These are phyloP conservation scores for Cucumis sativus DNA, from an alignment of 306 rosid species.

Conservation along the genomic window Cucumber_9930_V3 NC_026661.2:22354001-22354500, in stretches of 20 bases:
- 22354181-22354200: conserved; percentile 50
- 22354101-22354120: conserved; percentile 76
- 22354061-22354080: conserved; percentile 70
- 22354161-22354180: conserved; percentile 87
- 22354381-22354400: neutral
- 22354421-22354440: neutral
- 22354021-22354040: conserved; percentile 80
- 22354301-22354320: conserved; percentile 37
- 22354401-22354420: neutral
- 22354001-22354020: conserved; percentile 68
- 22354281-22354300: conserved; percentile 80
- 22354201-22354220: conserved; percentile 36
- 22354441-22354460: neutral
- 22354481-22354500: neutral
- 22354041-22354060: conserved; percentile 76
- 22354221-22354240: conserved; percentile 72
- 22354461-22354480: conserved; percentile 1
- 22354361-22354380: neutral
- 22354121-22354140: conserved; percentile 78
- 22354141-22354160: conserved; percentile 73
- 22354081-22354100: conserved; percentile 57
- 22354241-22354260: conserved; percentile 36
- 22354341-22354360: neutral
- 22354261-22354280: conserved; percentile 66
- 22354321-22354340: conserved; percentile 29